Conservation (phyloP, 1,284 basidiomycete species). For the Bjerkandera adusta region DNA sequence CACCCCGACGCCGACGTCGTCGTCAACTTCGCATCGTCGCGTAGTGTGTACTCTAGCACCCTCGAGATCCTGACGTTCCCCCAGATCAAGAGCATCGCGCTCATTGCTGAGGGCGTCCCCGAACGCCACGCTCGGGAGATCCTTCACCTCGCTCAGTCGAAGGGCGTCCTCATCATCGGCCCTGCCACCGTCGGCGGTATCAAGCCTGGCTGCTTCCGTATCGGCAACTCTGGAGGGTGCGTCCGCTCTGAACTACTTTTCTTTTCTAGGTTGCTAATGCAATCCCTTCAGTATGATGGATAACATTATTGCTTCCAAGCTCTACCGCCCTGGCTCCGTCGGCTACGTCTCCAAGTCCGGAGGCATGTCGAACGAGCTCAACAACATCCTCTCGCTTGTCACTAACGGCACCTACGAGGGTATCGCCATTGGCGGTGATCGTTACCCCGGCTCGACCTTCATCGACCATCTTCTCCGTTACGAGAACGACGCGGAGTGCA, state of each 20-base stretch:
- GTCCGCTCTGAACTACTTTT: constrained; percentile 26
- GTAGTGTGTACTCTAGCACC: constrained; percentile 94
- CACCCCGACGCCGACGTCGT: constrained; percentile 97
- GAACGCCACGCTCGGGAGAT: constrained; percentile 98
- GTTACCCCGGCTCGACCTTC: constrained; percentile 98
- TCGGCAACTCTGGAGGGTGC: constrained; percentile 96
- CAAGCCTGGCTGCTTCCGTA: constrained; percentile 99
- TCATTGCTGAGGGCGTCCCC: constrained; percentile 99
- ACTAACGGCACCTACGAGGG: constrained; percentile 99
- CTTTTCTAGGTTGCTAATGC: constrained; percentile 13
- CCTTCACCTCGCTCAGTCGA: constrained; percentile 84
- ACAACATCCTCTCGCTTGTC: constrained; percentile 98
- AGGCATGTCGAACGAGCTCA: constrained; percentile 99
- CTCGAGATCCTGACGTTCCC: constrained; percentile 81
- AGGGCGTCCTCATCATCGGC: constrained; percentile 93
- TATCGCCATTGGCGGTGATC: constrained; percentile 99
- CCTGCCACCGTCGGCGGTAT: constrained; percentile 99
- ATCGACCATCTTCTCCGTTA: constrained; percentile 99
- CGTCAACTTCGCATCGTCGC: constrained; percentile 96
- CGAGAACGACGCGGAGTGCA: constrained; percentile 96
- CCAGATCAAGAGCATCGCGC: constrained; percentile 81
- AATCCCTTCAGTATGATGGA: constrained; percentile 86
- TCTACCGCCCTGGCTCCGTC: constrained; percentile 96
- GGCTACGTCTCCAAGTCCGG: constrained; percentile 99
- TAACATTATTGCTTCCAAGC: constrained; percentile 98